Percentiles rank a stretch among this genome's conserved stretches.
These are phyloP conservation scores for Syzygium jambos DNA, from an alignment of 345 rosid genomes.

Conservation along the genomic window DNA sequence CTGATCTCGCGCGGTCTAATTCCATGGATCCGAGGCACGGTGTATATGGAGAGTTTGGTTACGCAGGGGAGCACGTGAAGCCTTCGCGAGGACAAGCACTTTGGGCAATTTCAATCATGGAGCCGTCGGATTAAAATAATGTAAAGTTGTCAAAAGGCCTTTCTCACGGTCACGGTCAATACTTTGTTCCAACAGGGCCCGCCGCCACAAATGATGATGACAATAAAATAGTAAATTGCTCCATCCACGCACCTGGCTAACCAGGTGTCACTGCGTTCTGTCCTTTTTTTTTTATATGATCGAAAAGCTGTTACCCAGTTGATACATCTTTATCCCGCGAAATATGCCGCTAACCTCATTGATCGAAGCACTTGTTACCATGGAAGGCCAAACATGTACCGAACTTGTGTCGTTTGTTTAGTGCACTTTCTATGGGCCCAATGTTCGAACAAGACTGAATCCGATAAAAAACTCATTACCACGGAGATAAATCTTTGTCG, in stretches of 20 bases:
- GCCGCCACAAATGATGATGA: neutral
- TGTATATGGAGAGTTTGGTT: no score
- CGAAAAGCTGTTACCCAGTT: neutral
- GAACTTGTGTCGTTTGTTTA: neutral
- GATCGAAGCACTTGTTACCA: neutral
- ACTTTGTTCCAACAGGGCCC: neutral
- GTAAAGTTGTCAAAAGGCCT: neutral
- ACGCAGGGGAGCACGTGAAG: neutral
- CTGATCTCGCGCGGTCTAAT: neutral
- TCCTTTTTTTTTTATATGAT: neutral
- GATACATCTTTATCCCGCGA: neutral
- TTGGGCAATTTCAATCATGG: neutral
- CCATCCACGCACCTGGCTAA: neutral
- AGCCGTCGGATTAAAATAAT: neutral
- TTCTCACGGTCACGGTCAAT: neutral
- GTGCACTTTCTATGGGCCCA: no score
- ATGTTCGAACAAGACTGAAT: no score
- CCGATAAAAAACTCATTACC: no score
- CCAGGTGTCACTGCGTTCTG: neutral
- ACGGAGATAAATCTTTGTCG: neutral
- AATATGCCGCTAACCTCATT: neutral
- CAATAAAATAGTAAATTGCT: neutral
- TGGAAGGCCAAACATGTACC: rapidly evolving
- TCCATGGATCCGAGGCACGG: no score
- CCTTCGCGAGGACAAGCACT: neutral